These are phyloP conservation scores for Sphaerulina vaccinii DNA, from an alignment of 2,329 filamentous ascomycete genomes.

Conservation along the genomic window DNA sequence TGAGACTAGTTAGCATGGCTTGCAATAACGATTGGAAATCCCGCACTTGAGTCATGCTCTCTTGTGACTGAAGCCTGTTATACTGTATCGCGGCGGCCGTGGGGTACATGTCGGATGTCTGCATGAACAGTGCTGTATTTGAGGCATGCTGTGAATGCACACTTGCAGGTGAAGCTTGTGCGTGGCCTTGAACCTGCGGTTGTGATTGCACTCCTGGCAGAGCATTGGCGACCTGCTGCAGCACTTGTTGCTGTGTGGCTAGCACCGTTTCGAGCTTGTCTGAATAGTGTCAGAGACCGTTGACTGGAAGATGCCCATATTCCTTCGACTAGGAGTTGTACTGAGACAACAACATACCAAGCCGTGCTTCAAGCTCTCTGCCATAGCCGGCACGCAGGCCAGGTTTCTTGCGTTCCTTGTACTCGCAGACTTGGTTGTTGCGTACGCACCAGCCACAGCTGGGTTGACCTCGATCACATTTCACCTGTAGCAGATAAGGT, in stretches of 20 bases:
- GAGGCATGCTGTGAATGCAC: conserved; percentile 44
- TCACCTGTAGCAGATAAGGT: conserved; percentile 37
- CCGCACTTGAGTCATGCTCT: conserved; percentile 6
- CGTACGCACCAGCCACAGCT: conserved; percentile 72
- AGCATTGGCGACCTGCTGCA: conserved; percentile 43
- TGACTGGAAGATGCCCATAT: no score
- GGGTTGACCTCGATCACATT: conserved; percentile 74
- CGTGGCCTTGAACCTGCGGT: conserved; percentile 7
- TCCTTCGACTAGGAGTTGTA: no score
- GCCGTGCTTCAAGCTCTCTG: conserved; percentile 59
- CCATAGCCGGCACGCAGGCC: conserved; percentile 57
- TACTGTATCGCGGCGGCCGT: conserved; percentile 29
- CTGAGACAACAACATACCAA: conserved; percentile 47
- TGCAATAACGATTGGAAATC: neutral
- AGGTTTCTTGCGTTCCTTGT: conserved; percentile 69
- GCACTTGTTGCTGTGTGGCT: conserved; percentile 47
- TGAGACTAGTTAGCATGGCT: conserved; percentile 15
- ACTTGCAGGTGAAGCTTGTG: conserved; percentile 8
- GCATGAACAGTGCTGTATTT: conserved; percentile 48
- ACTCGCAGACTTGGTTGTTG: conserved; percentile 66
- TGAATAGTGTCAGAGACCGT: conserved; percentile 21
- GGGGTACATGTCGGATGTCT: conserved; percentile 43
- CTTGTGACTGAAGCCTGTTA: conserved; percentile 23
- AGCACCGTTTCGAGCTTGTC: conserved; percentile 50
- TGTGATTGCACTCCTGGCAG: conserved; percentile 23